Evolutionary conservation across 2,329 filamentous ascomycete species (phyloP).

Genomic region (Didymella pomorum): DNA sequence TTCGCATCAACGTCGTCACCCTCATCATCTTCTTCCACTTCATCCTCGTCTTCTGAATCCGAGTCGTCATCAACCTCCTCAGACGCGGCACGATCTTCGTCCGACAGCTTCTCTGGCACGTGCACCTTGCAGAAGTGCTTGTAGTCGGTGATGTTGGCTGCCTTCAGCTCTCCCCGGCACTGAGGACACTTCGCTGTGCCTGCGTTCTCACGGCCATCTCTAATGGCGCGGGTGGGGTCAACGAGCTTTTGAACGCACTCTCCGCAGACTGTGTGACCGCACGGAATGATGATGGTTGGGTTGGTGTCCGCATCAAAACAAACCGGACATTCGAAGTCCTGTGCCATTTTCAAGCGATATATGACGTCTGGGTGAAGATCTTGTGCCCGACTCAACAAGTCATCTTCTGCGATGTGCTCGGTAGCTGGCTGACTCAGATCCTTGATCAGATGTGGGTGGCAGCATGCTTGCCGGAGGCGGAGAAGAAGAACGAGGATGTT

Average conservation of each 20-base stretch:
- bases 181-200: constrained; percentile 72
- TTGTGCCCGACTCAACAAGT: constrained; percentile 70
- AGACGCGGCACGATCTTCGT: constrained; percentile 9
- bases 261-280: constrained; percentile 80
- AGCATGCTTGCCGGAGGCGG: constrained; percentile 81
- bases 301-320: constrained; percentile 80
- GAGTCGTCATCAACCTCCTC: constrained; percentile 34
- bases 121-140: constrained; percentile 76
- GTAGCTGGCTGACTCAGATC: constrained; percentile 73
- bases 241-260: constrained; percentile 77
- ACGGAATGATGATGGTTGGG: constrained; percentile 80
- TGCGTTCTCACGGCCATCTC: constrained; percentile 64
- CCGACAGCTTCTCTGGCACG: constrained; percentile 62
- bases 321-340: constrained; percentile 79
- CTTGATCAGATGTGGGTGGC: constrained; percentile 75
- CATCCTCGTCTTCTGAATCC: constrained; percentile 50
- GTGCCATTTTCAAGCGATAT: constrained; percentile 66
- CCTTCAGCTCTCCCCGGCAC: constrained; percentile 73
- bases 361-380: constrained; percentile 68
- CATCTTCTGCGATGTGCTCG: constrained; percentile 60
- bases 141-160: constrained; percentile 76
- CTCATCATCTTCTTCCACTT: constrained; percentile 52
- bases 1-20: constrained; percentile 51
- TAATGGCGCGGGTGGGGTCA: constrained; percentile 66
- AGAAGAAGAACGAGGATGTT: constrained; percentile 81